Base-by-base conservation (phyloP, 2,329 filamentous ascomycete genomes). In the Orbilia quercus region DNA sequence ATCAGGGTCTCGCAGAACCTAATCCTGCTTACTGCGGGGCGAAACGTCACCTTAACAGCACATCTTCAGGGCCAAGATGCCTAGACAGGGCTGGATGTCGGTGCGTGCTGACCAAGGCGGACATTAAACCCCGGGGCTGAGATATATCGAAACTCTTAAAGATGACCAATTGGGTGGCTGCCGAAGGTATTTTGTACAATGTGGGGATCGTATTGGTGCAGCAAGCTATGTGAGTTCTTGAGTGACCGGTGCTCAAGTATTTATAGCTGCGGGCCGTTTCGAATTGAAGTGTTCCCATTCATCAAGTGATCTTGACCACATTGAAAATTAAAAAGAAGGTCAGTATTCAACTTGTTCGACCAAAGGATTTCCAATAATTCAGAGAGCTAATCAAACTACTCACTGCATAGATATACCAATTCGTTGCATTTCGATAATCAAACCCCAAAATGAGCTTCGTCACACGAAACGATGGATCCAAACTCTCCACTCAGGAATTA, bases 21-120 rank as follows among this genome's bases (percentile, higher is more conserved):
- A 48, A 59, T 23, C 5, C 20, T 50, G 62, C 62, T 65, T 57
- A 57, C 62, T 65, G 62, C 51, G 62, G 62, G 62, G 62, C 28
- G 23, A 45, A 2, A 4, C 42, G 18, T 22, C 20, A 12, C 2
- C 6, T 20, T 22, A 16, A 4, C n/a, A n/a, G n/a, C n/a, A 45
- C 11, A 42, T 42, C 38, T 12, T 42, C n/a, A n/a, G 4, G 38
- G 38, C 38, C 16, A 18, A 42, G 28, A 31, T 31, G 28, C 28
- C 28, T 31, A 40, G 36, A 16, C 36, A 40, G 36, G 12, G 36
- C 36, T 40, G 36, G 14, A 40, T 40, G 5, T 4, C n/a, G n/a
- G n/a, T n/a, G n/a, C n/a, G n/a, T n/a, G 36, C 36, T 40, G 36
- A 22, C 42, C 42, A 22, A 50, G 45, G 28, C 2, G 45, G 6